These are phyloP conservation scores for Candida sojae DNA, from an alignment of 1,139 yeast species.

Conservation along the genomic window DNA sequence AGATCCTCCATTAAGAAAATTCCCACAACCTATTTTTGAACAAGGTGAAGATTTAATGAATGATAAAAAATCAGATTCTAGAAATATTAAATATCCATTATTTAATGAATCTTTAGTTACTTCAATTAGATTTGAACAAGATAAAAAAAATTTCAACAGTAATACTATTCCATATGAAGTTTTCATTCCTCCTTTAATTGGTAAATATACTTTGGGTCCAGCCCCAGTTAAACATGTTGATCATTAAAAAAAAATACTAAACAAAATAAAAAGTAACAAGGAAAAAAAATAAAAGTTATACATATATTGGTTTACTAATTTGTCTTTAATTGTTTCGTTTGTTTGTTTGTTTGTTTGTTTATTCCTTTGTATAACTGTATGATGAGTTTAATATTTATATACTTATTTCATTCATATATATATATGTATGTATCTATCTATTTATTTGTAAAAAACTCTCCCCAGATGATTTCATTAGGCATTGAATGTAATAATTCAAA, in stretches of 20 bases:
- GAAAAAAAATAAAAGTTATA: too few relatives aligned
- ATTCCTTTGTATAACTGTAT: not conserved
- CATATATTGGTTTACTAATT: too few relatives aligned
- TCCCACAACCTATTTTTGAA: conserved; percentile 31
- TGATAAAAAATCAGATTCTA: conserved; percentile 16
- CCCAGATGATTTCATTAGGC: conserved; percentile 76
- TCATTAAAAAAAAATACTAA: conserved; percentile 1
- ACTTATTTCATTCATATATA: not conserved
- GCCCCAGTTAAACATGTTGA: conserved; percentile 36
- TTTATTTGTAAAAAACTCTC: conserved; percentile 58
- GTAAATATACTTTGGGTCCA: conserved; percentile 32
- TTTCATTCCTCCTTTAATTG: conserved; percentile 62
- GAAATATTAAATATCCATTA: conserved; percentile 50
- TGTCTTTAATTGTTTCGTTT: too few relatives aligned
- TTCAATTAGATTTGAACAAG: conserved; percentile 71
- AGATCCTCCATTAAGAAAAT: conserved; percentile 18
- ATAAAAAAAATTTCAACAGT: conserved; percentile 51
- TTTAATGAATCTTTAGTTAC: conserved; percentile 62
- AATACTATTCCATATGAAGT: conserved; percentile 67
- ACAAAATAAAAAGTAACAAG: not conserved
- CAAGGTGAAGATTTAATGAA: conserved; percentile 10
- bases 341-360: not conserved
- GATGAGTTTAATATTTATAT: not conserved
- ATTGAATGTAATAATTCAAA: conserved; percentile 66
- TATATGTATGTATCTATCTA: not conserved